Evolutionary conservation across 371 early-diverging fungal genomes (phyloP).

Genomic region (Mucor sp.): DNA sequence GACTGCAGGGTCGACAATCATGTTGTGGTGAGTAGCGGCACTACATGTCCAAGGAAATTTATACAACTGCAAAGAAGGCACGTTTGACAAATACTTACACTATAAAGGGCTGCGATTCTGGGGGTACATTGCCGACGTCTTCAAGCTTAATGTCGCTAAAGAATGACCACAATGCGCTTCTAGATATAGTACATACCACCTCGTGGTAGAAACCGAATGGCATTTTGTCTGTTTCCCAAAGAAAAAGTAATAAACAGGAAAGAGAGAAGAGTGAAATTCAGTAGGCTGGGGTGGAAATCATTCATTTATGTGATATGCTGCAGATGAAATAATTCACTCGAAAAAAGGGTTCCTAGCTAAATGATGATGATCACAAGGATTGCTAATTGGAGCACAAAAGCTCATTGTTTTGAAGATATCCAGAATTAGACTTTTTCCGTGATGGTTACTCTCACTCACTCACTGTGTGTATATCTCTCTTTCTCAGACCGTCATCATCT

Average conservation of each 20-base stretch:
- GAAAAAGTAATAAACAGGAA: not conserved
- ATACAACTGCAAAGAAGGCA: not conserved
- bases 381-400: not conserved
- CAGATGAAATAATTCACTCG: not conserved
- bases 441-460: not conserved
- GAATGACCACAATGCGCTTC: conserved; percentile 54
- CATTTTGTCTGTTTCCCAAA: conserved; percentile 21
- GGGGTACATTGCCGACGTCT: conserved; percentile 38
- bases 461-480: no score
- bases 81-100: conserved; percentile 26
- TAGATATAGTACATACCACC: conserved; percentile 39
- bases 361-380: not conserved
- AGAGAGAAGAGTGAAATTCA: not conserved
- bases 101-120: conserved; percentile 38
- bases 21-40: conserved; percentile 60
- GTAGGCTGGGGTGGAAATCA: not conserved
- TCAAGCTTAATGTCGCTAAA: conserved; percentile 45
- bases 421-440: not conserved
- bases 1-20: conserved; percentile 60
- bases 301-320: not conserved
- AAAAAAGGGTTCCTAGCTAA: conserved; percentile 1
- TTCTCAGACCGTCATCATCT: not conserved
- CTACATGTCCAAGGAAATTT: conserved; percentile 14
- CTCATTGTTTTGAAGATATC: not conserved
- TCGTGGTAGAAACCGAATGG: conserved; percentile 53